A percentile compares a stretch with the other conserved stretches of the same genome.
These are phyloP conservation scores for Tylopilus felleus DNA, from an alignment of 768 basidiomycete species.

Conservation along the genomic window DNA sequence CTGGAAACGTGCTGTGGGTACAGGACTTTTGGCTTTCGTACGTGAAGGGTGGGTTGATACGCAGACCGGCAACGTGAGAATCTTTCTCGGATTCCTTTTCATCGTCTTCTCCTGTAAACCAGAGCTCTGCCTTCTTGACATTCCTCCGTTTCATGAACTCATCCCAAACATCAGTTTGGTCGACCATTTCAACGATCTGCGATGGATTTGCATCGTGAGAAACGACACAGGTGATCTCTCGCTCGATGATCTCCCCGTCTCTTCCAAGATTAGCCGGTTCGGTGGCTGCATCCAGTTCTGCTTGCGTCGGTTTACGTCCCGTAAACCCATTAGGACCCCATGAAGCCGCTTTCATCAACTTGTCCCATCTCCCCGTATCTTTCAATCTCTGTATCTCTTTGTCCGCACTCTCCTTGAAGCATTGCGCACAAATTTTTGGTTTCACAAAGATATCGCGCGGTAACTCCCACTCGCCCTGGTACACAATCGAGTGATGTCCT, in stretches of 20 bases:
- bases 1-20: constrained; percentile 1
- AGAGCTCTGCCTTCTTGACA: not conserved
- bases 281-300: not conserved
- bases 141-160: not conserved
- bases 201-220: not conserved
- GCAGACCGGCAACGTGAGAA: not conserved
- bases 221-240: constrained; percentile 14
- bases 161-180: not conserved
- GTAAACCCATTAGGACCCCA: constrained; percentile 13
- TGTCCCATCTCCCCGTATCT: constrained; percentile 19
- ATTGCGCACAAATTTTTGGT: constrained; percentile 36
- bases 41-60: constrained; percentile 14
- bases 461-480: constrained; percentile 49
- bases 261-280: not conserved
- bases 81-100: not conserved
- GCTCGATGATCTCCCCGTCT: constrained; percentile 18
- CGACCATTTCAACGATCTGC: not conserved
- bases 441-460: constrained; percentile 40
- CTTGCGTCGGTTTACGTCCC: not conserved
- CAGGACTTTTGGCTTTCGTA: constrained; percentile 12
- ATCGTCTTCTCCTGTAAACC: not conserved
- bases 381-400: constrained; percentile 23
- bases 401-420: constrained; percentile 33
- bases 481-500: constrained; percentile 54
- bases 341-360: constrained; percentile 9